phyloP scores from a whole-genome alignment of 1,139 yeast genomes.

The Suhomyces anneliseae region DNA sequence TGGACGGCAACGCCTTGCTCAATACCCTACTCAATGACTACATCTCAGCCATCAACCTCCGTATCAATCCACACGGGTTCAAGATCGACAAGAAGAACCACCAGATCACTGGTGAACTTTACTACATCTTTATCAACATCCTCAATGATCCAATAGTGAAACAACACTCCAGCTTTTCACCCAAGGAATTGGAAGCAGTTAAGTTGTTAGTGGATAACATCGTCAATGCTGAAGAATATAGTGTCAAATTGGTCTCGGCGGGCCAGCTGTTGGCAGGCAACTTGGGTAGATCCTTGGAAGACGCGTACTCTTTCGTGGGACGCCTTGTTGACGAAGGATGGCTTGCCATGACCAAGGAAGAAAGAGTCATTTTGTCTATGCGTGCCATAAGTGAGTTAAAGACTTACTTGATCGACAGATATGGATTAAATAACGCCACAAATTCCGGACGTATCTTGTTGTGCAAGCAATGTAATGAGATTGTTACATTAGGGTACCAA shows the following conservation, averaged over 20 bases:
- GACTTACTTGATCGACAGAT: conserved; percentile 43
- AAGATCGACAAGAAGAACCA: conserved; percentile 41
- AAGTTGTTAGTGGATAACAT: conserved; percentile 50
- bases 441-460: conserved; percentile 41
- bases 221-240: conserved; percentile 30
- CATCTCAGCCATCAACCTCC: conserved; percentile 40
- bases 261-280: conserved; percentile 26
- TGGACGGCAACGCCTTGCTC: conserved; percentile 5
- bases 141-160: conserved; percentile 42
- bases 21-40: conserved; percentile 22
- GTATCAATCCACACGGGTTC: conserved; percentile 43
- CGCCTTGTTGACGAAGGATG: conserved; percentile 54
- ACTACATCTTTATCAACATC: conserved; percentile 46
- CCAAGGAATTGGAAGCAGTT: conserved; percentile 49
- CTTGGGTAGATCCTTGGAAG: conserved; percentile 28
- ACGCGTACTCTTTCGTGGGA: conserved; percentile 36
- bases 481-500: conserved; percentile 57
- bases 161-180: conserved; percentile 41
- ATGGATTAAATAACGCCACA: conserved; percentile 31
- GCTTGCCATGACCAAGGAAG: conserved; percentile 35
- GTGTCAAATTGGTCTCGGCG: conserved; percentile 31
- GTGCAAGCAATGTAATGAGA: conserved; percentile 57
- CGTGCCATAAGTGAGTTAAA: conserved; percentile 50
- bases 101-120: conserved; percentile 35
- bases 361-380: conserved; percentile 38